Conservation (phyloP, 202 grass and related monocot species). For the Setaria italica region DNA sequence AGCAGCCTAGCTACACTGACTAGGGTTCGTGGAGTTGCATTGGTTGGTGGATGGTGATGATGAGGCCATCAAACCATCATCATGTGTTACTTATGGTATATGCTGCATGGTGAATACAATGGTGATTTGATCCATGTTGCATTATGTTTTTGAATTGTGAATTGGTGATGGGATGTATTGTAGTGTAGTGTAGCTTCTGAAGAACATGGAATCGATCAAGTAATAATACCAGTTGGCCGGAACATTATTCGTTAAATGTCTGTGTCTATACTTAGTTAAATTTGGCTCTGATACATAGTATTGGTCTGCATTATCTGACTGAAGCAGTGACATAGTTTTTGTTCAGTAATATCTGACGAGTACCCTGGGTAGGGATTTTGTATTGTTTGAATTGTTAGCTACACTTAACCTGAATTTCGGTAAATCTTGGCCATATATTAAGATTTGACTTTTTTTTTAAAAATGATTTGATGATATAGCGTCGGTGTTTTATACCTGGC, state of each 20-base stretch:
- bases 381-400: too few relatives aligned
- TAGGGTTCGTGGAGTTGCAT: constrained; percentile 15
- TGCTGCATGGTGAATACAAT: background rate
- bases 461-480: background rate
- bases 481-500: too few relatives aligned
- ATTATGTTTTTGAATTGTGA: background rate
- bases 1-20: background rate
- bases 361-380: too few relatives aligned
- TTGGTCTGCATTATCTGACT: background rate
- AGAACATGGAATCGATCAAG: background rate
- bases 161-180: background rate
- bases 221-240: background rate
- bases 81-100: background rate
- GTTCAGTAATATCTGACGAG: background rate
- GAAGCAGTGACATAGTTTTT: background rate
- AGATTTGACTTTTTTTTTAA: background rate
- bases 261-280: background rate
- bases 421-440: background rate
- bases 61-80: background rate
- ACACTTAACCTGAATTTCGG: too few relatives aligned
- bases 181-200: background rate
- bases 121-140: background rate
- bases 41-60: background rate
- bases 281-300: background rate
- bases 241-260: background rate